Evolutionary conservation across 2,329 filamentous ascomycete genomes (phyloP).

Genomic region (Ophiocordyceps australis): DNA sequence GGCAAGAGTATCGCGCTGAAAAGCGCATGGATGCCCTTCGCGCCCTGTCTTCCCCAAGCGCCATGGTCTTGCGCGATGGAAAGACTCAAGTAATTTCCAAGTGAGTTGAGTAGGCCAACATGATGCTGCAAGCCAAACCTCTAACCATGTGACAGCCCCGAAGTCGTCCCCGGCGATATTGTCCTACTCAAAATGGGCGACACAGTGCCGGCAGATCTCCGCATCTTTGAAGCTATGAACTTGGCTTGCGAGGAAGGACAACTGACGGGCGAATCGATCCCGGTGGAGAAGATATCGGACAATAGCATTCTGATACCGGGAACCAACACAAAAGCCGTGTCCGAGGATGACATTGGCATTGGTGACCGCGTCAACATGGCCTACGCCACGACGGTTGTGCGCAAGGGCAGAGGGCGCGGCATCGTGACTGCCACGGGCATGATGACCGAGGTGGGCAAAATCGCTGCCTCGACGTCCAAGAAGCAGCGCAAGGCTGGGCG

Average conservation of each 20-base stretch:
- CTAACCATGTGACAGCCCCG: conserved; percentile 20
- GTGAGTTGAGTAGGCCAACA: conserved; percentile 16
- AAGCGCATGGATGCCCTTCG: conserved; percentile 48
- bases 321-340: conserved; percentile 24
- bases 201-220: conserved; percentile 56
- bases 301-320: conserved; percentile 23
- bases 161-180: conserved; percentile 57
- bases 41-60: conserved; percentile 43
- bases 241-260: conserved; percentile 63
- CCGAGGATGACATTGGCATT: conserved; percentile 37
- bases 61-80: conserved; percentile 41
- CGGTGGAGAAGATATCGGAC: conserved; percentile 46
- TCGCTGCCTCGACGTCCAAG: conserved; percentile 37
- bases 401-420: conserved; percentile 53
- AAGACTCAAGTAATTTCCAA: conserved; percentile 37
- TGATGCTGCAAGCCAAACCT: no score
- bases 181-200: conserved; percentile 52
- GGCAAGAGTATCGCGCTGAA: conserved; percentile 45
- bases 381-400: conserved; percentile 56
- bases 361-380: conserved; percentile 60
- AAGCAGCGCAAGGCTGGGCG: conserved; percentile 35
- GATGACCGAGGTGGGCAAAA: conserved; percentile 52
- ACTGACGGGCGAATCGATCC: conserved; percentile 58
- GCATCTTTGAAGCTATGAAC: conserved; percentile 58
- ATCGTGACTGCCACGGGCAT: conserved; percentile 59